Percentiles rank a stretch among this genome's conserved stretches.
Evolutionary conservation across 345 rosid species (phyloP).

Genomic region (Eucalyptus caleyi): DNA sequence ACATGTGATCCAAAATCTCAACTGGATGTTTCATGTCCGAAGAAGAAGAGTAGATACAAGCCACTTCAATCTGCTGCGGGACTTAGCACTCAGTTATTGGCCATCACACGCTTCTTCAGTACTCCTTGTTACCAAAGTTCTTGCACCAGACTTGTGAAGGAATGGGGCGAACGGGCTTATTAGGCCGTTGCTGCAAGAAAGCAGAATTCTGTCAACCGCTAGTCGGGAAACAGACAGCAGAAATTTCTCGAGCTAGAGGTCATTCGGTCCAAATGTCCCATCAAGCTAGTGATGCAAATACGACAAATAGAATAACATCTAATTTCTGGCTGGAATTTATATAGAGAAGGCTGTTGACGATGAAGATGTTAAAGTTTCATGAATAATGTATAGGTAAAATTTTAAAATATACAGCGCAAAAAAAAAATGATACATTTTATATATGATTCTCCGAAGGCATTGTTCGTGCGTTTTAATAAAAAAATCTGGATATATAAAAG

Average conservation of each 20-base stretch:
- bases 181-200: constrained; percentile 88
- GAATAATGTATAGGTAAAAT: too few species aligned
- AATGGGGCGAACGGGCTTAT: constrained; percentile 84
- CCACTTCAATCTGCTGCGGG: background rate
- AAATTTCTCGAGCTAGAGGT: background rate
- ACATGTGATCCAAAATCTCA: background rate
- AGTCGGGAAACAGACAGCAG: background rate
- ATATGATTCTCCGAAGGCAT: fast-evolving
- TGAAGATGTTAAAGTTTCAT: background rate
- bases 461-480: too few species aligned
- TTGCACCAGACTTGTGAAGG: constrained; percentile 99
- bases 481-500: too few species aligned
- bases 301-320: background rate
- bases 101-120: background rate
- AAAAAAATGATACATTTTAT: too few species aligned
- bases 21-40: background rate
- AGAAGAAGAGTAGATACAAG: background rate
- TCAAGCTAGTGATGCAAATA: background rate
- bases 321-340: background rate
- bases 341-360: background rate
- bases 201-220: background rate
- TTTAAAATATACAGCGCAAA: too few species aligned
- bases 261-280: background rate
- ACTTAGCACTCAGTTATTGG: background rate
- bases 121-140: constrained; percentile 87